phyloP scores from a whole-genome alignment of 371 early-diverging fungal genomes.

The Coemansia sp. region DNA sequence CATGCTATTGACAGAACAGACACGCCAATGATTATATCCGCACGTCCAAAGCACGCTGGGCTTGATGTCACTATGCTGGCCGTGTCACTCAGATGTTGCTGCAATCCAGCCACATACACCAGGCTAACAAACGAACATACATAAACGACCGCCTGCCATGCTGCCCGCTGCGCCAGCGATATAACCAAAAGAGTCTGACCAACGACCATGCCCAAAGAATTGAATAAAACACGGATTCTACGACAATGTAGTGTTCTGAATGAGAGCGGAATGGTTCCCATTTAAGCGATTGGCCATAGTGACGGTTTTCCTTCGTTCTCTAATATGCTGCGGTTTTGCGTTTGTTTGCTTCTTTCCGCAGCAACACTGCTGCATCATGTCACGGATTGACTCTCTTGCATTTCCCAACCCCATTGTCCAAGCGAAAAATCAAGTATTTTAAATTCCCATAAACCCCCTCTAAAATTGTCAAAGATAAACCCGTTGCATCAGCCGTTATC shows the following conservation, averaged over 20 bases:
- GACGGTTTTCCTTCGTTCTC: too few species aligned
- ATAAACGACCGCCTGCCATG: background rate
- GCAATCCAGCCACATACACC: background rate
- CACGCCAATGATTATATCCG: background rate
- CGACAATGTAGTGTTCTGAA: background rate
- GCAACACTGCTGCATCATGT: too few species aligned
- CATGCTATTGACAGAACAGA: background rate
- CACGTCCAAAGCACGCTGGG: background rate
- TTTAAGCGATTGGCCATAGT: too few species aligned
- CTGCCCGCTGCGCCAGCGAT: background rate
- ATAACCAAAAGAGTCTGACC: background rate
- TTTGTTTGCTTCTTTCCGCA: too few species aligned
- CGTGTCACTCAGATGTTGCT: too few species aligned
- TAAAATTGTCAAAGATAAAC: too few species aligned
- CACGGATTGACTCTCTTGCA: too few species aligned
- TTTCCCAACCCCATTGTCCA: too few species aligned
- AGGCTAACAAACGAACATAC: conserved; percentile 1
- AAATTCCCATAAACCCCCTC: too few species aligned
- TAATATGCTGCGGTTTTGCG: too few species aligned
- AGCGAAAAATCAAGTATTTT: too few species aligned
- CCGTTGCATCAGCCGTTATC: too few species aligned
- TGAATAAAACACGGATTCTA: background rate
- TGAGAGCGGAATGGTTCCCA: background rate
- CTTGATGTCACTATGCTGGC: background rate
- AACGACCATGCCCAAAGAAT: background rate